Evolutionary conservation across 2,329 filamentous ascomycete genomes (phyloP), one percentile per base, ranked within the genome.

Genomic region (Ophiostoma triangulosporum): DNA sequence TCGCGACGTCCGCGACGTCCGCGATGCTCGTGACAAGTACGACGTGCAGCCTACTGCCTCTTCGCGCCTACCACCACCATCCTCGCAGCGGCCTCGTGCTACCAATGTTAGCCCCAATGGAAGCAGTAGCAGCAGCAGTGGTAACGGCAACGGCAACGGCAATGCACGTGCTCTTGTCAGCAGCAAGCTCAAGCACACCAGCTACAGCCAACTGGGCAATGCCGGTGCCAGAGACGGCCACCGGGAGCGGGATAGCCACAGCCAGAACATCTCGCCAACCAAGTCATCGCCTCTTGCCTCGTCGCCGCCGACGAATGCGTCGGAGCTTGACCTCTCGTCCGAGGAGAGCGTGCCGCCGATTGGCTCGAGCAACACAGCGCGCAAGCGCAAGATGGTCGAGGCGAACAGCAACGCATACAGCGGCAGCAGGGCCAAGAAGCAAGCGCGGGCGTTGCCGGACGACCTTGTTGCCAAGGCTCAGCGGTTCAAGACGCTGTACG

Each of bases 241-340:
- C 43, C n/a, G n/a, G n/a, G n/a, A n/a, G n/a, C n/a, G n/a, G n/a
- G n/a, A n/a, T n/a, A 46, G 15, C 35, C 35, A 53, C 24, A 4
- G 24, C 43, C 55, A 51, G 29, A 55, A 73, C 57, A 81, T 74
- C 0, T 81, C 78, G 6, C 78, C 78, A 0, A 70, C 71, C 50
- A 83, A 83, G 63, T 83, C 80, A 2, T 83, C 80, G 9, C 80
- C 80, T 4, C 68, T 83, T 17, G 79, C 79, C n/a, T 79, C 78
- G 1, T 83, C 80, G 6, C 78, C 80, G 12, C 80, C 80, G 0
- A 82, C 80, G 7, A 83, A 83, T 57, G 80, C 78, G 1, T 82
- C 79, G 1, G 80, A 83, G 54, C 66, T 82, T 35, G 78, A 81
- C 29, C 69, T 58, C 29, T 45, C 65, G 36, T 55, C 58, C 20